A percentile compares a stretch with the other conserved stretches of the same genome.
Conservation (phyloP, 2,329 filamentous ascomycete genomes). For the Samsoniella hepiali region DNA sequence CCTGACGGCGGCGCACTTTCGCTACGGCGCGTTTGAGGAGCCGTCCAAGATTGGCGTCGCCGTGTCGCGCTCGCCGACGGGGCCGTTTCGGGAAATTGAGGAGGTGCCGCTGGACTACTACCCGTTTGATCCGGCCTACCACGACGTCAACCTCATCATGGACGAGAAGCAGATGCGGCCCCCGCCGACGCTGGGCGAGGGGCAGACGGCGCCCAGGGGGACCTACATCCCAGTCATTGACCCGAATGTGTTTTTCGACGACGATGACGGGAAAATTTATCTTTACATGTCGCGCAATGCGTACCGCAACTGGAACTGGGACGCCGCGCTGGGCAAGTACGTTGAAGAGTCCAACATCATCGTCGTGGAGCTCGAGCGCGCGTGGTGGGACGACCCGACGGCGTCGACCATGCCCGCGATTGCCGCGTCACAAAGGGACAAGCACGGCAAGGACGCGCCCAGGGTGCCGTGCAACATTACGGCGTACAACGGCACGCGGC, state of each 20-base stretch:
- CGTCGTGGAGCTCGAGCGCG: constrained; percentile 33
- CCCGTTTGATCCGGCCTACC: constrained; percentile 34
- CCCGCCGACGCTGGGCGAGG: constrained; percentile 27
- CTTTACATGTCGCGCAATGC: constrained; percentile 35
- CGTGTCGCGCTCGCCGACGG: constrained; percentile 33
- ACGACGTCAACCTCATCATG: constrained; percentile 38
- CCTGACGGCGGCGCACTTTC: constrained; percentile 32
- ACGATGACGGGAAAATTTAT: constrained; percentile 36
- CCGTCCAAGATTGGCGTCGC: constrained; percentile 36
- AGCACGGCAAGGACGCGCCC: constrained; percentile 28
- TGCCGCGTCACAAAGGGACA: constrained; percentile 27
- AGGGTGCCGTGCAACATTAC: constrained; percentile 30
- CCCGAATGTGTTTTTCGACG: constrained; percentile 46
- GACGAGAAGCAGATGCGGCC: constrained; percentile 34
- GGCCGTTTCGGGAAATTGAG: constrained; percentile 33
- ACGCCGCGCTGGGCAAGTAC: constrained; percentile 32
- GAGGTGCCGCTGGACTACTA: constrained; percentile 33
- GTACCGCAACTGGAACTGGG: constrained; percentile 38
- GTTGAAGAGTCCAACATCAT: constrained; percentile 39
- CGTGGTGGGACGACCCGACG: constrained; percentile 35
- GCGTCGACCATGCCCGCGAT: constrained; percentile 35
- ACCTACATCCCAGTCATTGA: constrained; percentile 42
- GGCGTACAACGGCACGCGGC: constrained; percentile 33
- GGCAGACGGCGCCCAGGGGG: constrained; percentile 31
- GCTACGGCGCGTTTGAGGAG: constrained; percentile 35